Evolutionary conservation across 163 green algal species (phyloP).

Genomic region (Chlamydomonas reinhardtii): DNA sequence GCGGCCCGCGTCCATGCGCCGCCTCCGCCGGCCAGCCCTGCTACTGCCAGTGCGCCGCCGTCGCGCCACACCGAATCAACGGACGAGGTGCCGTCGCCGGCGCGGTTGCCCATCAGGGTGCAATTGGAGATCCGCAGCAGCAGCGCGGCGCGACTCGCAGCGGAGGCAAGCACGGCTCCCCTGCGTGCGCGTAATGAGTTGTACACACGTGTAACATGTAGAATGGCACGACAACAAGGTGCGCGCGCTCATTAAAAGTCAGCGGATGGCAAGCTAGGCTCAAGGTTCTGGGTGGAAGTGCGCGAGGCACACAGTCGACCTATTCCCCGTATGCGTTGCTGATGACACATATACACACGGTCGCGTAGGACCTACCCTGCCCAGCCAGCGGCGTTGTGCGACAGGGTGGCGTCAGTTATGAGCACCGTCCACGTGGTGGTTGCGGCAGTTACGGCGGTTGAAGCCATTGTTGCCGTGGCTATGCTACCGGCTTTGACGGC

Average conservation of each 20-base stretch:
- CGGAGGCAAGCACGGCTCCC: neutral
- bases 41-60: neutral
- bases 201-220: no score
- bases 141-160: no score
- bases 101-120: neutral
- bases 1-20: neutral
- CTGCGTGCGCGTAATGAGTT: neutral
- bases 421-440: neutral
- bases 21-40: neutral
- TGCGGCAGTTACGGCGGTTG: no score
- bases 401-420: neutral
- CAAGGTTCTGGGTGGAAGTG: no score
- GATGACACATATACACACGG: no score
- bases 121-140: neutral
- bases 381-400: neutral
- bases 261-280: no score
- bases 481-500: neutral
- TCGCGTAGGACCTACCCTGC: no score
- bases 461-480: neutral
- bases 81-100: neutral
- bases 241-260: no score
- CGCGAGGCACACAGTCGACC: no score
- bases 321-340: no score
- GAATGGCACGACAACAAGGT: no score
- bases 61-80: neutral